Conservation (phyloP, 352 stramenopile genomes). For the Peronospora tabacina region DNA sequence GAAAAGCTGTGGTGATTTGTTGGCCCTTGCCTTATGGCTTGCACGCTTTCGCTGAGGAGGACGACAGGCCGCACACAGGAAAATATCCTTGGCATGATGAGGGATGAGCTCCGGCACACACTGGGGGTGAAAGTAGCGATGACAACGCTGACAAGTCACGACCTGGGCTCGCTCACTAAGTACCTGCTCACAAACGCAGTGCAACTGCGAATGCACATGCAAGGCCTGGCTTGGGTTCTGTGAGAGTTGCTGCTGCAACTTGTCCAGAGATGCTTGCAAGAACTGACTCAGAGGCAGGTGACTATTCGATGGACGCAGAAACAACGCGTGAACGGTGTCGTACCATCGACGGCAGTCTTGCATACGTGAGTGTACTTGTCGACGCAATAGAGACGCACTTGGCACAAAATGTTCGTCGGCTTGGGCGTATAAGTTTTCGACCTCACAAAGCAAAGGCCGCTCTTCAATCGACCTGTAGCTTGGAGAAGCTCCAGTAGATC, state of each 20-base stretch:
- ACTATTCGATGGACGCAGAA: constrained; percentile 40
- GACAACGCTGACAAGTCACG: constrained; percentile 44
- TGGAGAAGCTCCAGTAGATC: constrained; percentile 2
- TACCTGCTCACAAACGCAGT: constrained; percentile 71
- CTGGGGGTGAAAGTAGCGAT: constrained; percentile 45
- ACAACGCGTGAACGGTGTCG: constrained; percentile 40
- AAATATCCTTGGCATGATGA: constrained; percentile 4
- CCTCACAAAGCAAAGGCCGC: constrained; percentile 37
- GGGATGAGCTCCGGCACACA: constrained; percentile 36
- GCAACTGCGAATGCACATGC: constrained; percentile 27
- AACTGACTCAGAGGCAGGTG: constrained; percentile 36
- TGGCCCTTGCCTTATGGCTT: neutral
- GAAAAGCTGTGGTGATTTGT: constrained; percentile 31
- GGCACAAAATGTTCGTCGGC: constrained; percentile 56
- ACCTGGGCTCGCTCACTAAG: constrained; percentile 42
- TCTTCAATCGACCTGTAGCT: constrained; percentile 15
- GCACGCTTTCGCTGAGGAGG: constrained; percentile 16
- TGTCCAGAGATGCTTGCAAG: constrained; percentile 36
- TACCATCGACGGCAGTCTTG: constrained; percentile 70
- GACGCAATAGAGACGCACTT: constrained; percentile 47
- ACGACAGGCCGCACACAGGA: constrained; percentile 17
- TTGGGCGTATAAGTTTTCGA: constrained; percentile 43
- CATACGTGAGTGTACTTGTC: constrained; percentile 50
- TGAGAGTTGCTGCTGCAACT: constrained; percentile 13
- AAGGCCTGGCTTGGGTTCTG: constrained; percentile 14